Evolutionary conservation across 23 red algal genomes (phyloP).

Genomic region (Gracilaria caudata): DNA sequence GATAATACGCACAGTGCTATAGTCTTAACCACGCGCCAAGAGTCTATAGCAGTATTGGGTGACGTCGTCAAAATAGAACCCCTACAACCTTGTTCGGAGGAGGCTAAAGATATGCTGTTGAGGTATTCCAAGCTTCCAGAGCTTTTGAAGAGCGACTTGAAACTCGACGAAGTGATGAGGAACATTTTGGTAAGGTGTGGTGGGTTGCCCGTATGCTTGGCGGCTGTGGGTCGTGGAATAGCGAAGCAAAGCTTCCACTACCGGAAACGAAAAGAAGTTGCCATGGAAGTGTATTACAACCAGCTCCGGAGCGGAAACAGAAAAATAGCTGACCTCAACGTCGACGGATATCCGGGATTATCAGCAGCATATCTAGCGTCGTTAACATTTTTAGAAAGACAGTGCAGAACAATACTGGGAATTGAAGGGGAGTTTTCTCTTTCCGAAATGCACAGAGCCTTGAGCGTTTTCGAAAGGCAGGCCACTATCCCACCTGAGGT

Average conservation of each 20-base stretch:
- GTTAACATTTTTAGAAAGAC: background rate
- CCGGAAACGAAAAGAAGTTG: background rate
- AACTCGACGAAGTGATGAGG: no score
- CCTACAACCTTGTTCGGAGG: constrained; percentile 3
- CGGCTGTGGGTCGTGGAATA: background rate
- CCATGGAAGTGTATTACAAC: constrained; percentile 1
- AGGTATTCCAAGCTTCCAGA: background rate
- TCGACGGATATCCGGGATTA: background rate
- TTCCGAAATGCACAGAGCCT: background rate
- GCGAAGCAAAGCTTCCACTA: background rate
- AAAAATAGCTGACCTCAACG: background rate
- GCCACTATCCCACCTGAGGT: background rate
- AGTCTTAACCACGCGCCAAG: no score
- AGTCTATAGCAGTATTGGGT: no score
- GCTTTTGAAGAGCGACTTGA: no score
- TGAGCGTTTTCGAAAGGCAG: constrained; percentile 1
- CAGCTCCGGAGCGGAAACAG: background rate
- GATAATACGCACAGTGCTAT: no score
- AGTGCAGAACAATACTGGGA: background rate
- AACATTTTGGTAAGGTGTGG: no score
- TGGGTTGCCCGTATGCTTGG: no score
- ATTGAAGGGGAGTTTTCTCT: background rate
- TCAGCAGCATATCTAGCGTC: background rate
- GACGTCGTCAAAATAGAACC: background rate
- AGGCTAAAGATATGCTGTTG: background rate